Evolutionary conservation across 768 basidiomycete species (phyloP).

Genomic region (Postia placenta): DNA sequence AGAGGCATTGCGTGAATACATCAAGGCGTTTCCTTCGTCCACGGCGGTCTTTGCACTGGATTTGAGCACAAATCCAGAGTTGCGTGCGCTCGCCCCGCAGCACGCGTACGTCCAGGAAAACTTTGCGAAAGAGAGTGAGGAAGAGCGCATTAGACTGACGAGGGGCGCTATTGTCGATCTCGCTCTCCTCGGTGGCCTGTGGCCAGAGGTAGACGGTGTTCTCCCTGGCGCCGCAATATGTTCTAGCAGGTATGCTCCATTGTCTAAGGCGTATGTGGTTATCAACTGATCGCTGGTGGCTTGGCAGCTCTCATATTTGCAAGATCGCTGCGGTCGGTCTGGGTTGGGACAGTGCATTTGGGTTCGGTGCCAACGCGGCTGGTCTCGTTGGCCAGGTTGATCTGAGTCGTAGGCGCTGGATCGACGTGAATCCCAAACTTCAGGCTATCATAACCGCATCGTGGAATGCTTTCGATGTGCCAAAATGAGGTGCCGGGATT

Average conservation of each 20-base stretch:
- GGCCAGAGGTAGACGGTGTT: conserved; percentile 40
- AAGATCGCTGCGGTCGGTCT: conserved; percentile 51
- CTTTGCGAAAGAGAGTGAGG: conserved; percentile 36
- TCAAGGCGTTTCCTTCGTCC: conserved; percentile 28
- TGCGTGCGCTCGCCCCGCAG: conserved; percentile 44
- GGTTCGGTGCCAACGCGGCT: conserved; percentile 36
- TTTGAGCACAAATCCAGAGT: conserved; percentile 32
- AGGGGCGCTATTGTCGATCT: conserved; percentile 65
- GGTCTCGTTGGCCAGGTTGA: no score
- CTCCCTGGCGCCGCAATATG: conserved; percentile 51
- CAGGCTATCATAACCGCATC: no score
- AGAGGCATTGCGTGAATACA: conserved; percentile 35
- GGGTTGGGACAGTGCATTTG: conserved; percentile 62
- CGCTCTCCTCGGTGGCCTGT: conserved; percentile 58
- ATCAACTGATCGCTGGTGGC: conserved; percentile 1
- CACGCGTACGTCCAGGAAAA: conserved; percentile 48
- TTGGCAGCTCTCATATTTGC: conserved; percentile 53
- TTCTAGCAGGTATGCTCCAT: conserved; percentile 42
- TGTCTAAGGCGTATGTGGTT: not conserved
- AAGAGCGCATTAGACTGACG: conserved; percentile 43
- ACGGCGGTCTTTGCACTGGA: conserved; percentile 41
- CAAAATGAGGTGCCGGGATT: no score
- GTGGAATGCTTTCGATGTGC: no score
- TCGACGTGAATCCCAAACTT: no score
- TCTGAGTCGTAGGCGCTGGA: no score